Evolutionary conservation across 1,284 basidiomycete species (phyloP), one percentile per base, ranked within the genome.

Genomic region (Lignosus rhinocerotis): DNA sequence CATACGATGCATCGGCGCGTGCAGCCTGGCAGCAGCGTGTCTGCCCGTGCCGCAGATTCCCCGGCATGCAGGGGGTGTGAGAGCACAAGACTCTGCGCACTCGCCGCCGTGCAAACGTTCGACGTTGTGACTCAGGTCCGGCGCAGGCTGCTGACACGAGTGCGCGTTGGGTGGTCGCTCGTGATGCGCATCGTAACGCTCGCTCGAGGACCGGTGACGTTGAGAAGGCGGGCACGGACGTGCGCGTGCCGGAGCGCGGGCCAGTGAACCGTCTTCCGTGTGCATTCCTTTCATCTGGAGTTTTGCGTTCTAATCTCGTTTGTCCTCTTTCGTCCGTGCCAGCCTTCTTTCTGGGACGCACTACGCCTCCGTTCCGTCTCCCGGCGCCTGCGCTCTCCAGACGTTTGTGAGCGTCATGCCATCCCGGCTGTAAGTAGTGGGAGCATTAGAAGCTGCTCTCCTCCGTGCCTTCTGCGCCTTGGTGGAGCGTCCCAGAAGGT

Each of bases 11-110:
- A 36, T 48, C 30, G 48, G 44, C 39, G 45, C 46, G 52, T 59
- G 43, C 52, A 38, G 36, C 38, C 54, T 53, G 21, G 31, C 47
- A 33, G 31, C 51, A 42, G 47, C 55, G 32, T 47, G 44, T 54
- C 32, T 34, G 47, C 48, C 34, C 38, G 46, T 53, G 43, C 56
- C 56, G 62, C 38, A 34, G 56, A 56, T 63, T 60, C 55, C 33
- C 58, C 58, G 56, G 34, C 51, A 50, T 36, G 48, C 16, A 19
- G 14, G 25, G 25, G 25, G 16, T 46, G 45, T 25, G 45, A 46
- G 12, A 8, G n/a, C 14, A 43, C 41, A 16, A 25, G 19, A 14
- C 41, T 19, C 12, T 44, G 42, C n/a, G 25, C 25, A 25, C 21
- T 44, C 42, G 14, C 11, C 36, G 11, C 11, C 14, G 36, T 43